Conservation (phyloP, 2,329 filamentous ascomycete species). For the Echinosphaeria canescens region DNA sequence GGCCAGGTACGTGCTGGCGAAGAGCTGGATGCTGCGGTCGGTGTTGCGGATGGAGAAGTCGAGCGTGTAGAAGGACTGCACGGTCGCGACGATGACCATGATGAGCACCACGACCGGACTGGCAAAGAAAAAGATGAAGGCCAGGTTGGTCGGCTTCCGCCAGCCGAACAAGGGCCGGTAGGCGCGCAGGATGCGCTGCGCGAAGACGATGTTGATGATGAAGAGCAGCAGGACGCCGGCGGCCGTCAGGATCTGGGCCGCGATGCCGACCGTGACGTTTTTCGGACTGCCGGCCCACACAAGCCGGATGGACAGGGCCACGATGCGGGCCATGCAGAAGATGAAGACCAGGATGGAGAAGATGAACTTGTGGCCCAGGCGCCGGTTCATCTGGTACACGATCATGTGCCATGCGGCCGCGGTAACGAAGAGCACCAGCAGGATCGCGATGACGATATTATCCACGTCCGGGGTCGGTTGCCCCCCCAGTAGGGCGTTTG, state of each 20-base stretch:
- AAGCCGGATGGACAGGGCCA: constrained; percentile 27
- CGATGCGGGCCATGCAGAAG: constrained; percentile 31
- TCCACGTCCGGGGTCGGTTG: constrained; percentile 34
- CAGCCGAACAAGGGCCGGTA: constrained; percentile 52
- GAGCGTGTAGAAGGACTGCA: constrained; percentile 48
- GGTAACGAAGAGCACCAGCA: constrained; percentile 33
- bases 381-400: constrained; percentile 29
- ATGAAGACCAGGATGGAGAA: constrained; percentile 34
- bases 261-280: constrained; percentile 23
- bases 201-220: constrained; percentile 56
- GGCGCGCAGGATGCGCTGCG: constrained; percentile 54
- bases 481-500: constrained; percentile 29
- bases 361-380: constrained; percentile 31
- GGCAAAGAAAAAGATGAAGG: constrained; percentile 29
- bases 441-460: constrained; percentile 39
- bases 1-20: constrained; percentile 37
- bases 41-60: constrained; percentile 20
- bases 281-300: constrained; percentile 23
- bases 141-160: constrained; percentile 25
- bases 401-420: constrained; percentile 34
- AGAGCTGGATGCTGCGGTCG: constrained; percentile 42
- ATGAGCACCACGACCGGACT: constrained; percentile 21
- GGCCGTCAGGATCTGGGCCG: constrained; percentile 47
- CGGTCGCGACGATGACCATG: constrained; percentile 20
- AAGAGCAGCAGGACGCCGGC: constrained; percentile 58